Evolutionary conservation across 441 rosid species (phyloP).

Genomic region (Eruca vesicaria): DNA sequence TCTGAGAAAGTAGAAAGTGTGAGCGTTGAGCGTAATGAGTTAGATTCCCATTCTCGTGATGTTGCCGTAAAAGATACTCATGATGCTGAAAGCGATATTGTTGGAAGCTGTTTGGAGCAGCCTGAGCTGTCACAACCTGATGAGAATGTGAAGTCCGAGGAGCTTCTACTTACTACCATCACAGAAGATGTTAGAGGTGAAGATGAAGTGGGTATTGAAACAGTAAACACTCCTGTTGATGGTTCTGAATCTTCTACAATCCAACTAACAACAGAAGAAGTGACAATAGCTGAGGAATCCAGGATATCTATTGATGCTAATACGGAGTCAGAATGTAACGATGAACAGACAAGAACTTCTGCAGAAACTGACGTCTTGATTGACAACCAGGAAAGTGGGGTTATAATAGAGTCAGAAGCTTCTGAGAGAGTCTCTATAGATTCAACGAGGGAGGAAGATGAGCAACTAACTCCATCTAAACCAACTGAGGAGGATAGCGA

Average conservation of each 20-base stretch:
- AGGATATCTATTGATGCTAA: conserved; percentile 32
- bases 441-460: conserved; percentile 37
- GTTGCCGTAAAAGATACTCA: conserved; percentile 34
- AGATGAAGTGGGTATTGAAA: conserved; percentile 30
- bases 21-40: conserved; percentile 21
- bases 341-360: conserved; percentile 38
- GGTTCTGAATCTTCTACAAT: conserved; percentile 13
- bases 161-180: conserved; percentile 25
- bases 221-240: conserved; percentile 12
- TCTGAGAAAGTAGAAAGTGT: conserved; percentile 18
- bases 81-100: conserved; percentile 37
- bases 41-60: conserved; percentile 19
- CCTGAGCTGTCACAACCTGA: no score
- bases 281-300: conserved; percentile 14
- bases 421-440: conserved; percentile 28
- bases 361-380: conserved; percentile 36
- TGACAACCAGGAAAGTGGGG: conserved; percentile 33
- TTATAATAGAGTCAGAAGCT: conserved; percentile 37
- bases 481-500: conserved; percentile 34
- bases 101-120: conserved; percentile 48
- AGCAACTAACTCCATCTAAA: conserved; percentile 34
- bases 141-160: not conserved
- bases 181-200: conserved; percentile 35
- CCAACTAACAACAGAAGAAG: conserved; percentile 22
- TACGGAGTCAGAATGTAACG: conserved; percentile 35